Conservation (phyloP, 2,329 filamentous ascomycete genomes). For the Aureobasidium subglaciale region DNA sequence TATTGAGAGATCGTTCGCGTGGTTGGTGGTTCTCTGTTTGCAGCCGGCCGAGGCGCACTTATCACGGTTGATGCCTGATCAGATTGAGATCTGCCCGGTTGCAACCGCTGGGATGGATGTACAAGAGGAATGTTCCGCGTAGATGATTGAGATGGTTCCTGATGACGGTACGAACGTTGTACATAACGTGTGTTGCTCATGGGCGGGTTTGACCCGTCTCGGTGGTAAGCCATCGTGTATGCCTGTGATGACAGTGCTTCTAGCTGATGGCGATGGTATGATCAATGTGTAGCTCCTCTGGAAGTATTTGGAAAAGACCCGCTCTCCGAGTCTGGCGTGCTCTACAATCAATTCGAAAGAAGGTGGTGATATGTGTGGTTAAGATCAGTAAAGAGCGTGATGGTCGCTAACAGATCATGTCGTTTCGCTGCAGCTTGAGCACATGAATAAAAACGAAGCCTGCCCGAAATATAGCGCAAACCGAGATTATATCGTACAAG, state of each 20-base stretch:
- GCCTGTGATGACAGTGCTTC: not conserved
- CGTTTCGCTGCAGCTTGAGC: not conserved
- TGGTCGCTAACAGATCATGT: not conserved
- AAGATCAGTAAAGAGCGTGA: not conserved
- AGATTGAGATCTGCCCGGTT: slow-evolving; percentile 25
- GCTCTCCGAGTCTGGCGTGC: not conserved
- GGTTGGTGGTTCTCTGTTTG: slow-evolving; percentile 18
- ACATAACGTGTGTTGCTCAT: not conserved
- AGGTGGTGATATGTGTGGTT: not conserved
- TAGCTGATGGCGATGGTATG: not conserved
- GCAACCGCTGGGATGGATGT: slow-evolving; percentile 16
- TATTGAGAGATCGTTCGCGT: slow-evolving; percentile 6
- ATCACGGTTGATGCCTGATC: slow-evolving; percentile 9
- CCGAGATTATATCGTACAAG: not conserved
- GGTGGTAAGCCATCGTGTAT: not conserved
- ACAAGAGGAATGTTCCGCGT: not conserved
- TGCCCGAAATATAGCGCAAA: too few relatives aligned
- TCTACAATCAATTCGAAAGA: too few relatives aligned
- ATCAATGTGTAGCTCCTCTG: not conserved
- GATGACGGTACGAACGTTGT: not conserved
- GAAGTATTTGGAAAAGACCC: not conserved
- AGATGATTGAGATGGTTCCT: not conserved
- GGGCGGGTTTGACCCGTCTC: not conserved
- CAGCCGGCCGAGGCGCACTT: slow-evolving; percentile 4
- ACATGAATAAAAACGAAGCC: not conserved